Evolutionary conservation across 2,329 filamentous ascomycete genomes (phyloP).

Genomic region (Colletotrichum incanum): DNA sequence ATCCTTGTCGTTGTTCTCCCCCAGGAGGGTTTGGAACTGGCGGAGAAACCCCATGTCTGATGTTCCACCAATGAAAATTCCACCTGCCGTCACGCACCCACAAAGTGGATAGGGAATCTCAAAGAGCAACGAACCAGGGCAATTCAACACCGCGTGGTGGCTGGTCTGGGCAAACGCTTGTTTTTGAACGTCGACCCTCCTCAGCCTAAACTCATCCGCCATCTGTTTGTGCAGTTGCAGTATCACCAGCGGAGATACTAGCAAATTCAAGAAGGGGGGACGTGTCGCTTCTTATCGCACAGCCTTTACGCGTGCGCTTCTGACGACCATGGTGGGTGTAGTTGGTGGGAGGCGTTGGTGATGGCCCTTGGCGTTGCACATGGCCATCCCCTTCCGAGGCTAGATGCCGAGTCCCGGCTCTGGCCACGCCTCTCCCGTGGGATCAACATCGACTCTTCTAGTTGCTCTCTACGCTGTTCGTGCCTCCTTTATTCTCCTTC

Average conservation of each 20-base stretch:
- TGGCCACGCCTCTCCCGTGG: constrained; percentile 33
- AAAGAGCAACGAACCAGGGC: constrained; percentile 1
- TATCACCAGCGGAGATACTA: background rate
- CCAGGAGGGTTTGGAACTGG: constrained; percentile 1
- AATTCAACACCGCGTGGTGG: constrained; percentile 29
- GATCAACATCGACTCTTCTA: background rate
- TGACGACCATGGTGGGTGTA: background rate
- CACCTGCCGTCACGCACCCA: constrained; percentile 1
- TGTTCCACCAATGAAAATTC: constrained; percentile 40
- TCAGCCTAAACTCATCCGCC: background rate
- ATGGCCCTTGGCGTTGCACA: constrained; percentile 36
- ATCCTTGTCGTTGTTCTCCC: constrained; percentile 27
- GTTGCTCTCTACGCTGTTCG: background rate
- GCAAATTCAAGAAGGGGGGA: constrained; percentile 1
- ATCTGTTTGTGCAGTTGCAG: constrained; percentile 25
- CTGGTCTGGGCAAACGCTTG: constrained; percentile 42
- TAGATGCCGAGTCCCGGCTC: constrained; percentile 36
- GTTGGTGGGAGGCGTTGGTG: background rate
- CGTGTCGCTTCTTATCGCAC: constrained; percentile 9
- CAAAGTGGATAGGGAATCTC: background rate
- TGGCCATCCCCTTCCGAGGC: background rate
- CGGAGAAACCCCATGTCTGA: constrained; percentile 36
- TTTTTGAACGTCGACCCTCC: background rate
- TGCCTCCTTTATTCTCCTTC: background rate
- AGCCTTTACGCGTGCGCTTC: constrained; percentile 27